Evolutionary conservation across 208 protist species (phyloP).

Genomic region (Trypanosoma grayi): DNA sequence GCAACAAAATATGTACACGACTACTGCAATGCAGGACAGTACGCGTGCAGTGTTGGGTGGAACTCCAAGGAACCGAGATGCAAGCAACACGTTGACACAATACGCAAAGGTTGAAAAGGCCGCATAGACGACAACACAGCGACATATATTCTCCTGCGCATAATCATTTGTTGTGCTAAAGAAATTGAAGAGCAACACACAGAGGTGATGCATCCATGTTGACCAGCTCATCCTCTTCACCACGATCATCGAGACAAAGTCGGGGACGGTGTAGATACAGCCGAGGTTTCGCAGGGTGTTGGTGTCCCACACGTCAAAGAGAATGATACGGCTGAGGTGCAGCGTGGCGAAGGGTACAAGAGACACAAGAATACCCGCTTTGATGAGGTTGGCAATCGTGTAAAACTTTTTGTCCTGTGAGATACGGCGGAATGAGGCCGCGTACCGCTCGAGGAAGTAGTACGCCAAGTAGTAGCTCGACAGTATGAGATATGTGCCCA

Average conservation of each 20-base stretch:
- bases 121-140: constrained; percentile 91
- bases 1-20: constrained; percentile 85
- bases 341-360: constrained; percentile 84
- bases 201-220: constrained; percentile 87
- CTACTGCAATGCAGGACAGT: constrained; percentile 73
- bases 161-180: constrained; percentile 91
- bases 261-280: constrained; percentile 91
- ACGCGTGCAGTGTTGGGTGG: constrained; percentile 47
- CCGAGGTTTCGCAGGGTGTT: constrained; percentile 88
- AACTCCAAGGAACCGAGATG: constrained; percentile 88
- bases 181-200: constrained; percentile 90
- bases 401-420: constrained; percentile 92
- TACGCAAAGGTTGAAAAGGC: constrained; percentile 91
- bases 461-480: constrained; percentile 87
- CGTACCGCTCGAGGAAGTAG: constrained; percentile 83
- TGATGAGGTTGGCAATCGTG: constrained; percentile 90
- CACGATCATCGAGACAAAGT: constrained; percentile 91
- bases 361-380: constrained; percentile 84
- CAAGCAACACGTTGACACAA: constrained; percentile 90
- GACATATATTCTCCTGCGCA: constrained; percentile 78
- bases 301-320: constrained; percentile 82
- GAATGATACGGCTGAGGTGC: constrained; percentile 79
- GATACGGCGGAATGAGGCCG: constrained; percentile 75
- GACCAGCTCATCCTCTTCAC: constrained; percentile 90
- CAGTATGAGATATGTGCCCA: constrained; percentile 88